Percentiles rank a stretch among this genome's conserved stretches.
Conservation (phyloP, 2,329 filamentous ascomycete genomes). For the Ophiosphaerella herpotricha region DNA sequence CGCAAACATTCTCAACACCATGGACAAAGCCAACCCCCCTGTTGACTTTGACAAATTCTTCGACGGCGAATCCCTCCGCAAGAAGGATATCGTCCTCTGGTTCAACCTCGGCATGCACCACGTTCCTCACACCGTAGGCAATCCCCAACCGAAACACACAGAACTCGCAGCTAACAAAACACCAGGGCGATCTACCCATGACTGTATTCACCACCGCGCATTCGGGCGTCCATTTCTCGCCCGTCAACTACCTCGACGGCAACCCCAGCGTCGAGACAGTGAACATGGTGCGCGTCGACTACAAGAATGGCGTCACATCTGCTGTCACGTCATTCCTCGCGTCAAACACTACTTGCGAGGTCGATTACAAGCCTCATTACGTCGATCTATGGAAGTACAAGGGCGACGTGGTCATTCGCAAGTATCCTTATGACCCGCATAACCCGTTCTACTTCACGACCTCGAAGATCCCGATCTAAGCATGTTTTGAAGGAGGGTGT, state of each 20-base stretch:
- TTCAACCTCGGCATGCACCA: conserved; percentile 58
- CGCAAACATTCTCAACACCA: conserved; percentile 52
- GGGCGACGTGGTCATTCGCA: background rate
- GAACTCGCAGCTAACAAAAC: background rate
- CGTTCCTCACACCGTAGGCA: conserved; percentile 41
- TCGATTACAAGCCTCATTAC: background rate
- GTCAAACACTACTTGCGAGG: background rate
- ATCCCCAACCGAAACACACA: background rate
- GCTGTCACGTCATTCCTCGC: background rate
- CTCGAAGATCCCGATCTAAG: background rate
- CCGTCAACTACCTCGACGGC: background rate
- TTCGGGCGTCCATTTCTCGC: background rate
- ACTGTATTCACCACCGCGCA: conserved; percentile 3
- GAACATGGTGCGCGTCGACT: conserved; percentile 1
- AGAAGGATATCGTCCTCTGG: conserved; percentile 49
- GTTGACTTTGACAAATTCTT: conserved; percentile 57
- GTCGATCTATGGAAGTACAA: background rate
- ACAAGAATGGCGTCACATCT: background rate
- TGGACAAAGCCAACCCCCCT: conserved; percentile 52
- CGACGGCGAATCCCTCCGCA: conserved; percentile 49
- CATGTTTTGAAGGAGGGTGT: too few relatives aligned
- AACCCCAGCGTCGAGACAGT: background rate
- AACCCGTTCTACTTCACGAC: background rate
- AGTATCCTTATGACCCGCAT: background rate
- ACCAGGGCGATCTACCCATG: conserved; percentile 1